Evolutionary conservation across 352 stramenopile species (phyloP), one percentile per base, ranked within the genome.

Genomic region (Pythium brassicae): DNA sequence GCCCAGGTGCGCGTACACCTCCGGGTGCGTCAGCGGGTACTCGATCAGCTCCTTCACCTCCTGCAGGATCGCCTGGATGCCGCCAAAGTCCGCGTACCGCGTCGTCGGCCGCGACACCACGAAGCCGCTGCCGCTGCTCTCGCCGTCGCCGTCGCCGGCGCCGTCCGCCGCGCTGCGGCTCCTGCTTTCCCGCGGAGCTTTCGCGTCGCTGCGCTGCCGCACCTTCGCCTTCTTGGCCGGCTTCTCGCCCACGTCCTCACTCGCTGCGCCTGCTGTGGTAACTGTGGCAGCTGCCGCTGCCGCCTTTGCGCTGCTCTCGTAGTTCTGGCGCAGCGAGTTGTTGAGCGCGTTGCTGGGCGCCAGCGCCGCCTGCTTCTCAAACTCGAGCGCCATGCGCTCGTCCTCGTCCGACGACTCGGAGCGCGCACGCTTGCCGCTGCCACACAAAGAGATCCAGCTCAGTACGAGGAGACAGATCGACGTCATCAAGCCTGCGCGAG

Each of bases 11-110:
- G 76, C 68, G 68, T 98, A 98, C 25, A 98, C 84, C 61, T 98
- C 92, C 0, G 93, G 93, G 67, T 98, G 91, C 1, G 86, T 96
- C 37, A 98, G 65, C 39, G 93, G 93, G 69, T 98, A 98, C 76
- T 97, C 89, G 63, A 97, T 97, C n/a, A 98, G 86, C 63, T 98
- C 89, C 20, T 90, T 79, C 20, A 97, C 82, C 43, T 96, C 87
- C 66, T 96, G 79, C 35, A 97, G 61, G 63, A 96, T 87, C 7
- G 66, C 55, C 14, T 96, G 85, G 50, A 97, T 91, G 50, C 90
- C 90, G 43, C 88, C 90, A 57, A 97, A 83, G 65, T 97, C 89
- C 37, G 74, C 72, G 73, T 96, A 97, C 44, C 86, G 75, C 25
- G 81, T 83, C n/a, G 65, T 84, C 7, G 85, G 85, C 4, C 83